Base-by-base conservation (phyloP, 2,329 filamentous ascomycete genomes). In the Bipolaris oryzae region DNA sequence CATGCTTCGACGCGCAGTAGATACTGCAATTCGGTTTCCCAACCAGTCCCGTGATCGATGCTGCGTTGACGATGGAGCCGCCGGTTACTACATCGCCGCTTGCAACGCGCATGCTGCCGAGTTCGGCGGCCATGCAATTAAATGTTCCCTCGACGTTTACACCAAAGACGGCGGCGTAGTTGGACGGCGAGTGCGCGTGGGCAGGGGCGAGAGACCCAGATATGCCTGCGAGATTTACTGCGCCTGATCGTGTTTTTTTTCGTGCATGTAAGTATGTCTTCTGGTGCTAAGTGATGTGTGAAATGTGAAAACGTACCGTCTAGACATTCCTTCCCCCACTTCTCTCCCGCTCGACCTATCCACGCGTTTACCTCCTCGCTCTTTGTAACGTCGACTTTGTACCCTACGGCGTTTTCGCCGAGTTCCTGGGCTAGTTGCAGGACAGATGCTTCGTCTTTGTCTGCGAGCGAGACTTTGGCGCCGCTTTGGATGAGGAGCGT, bases 41-140 rank as follows among this genome's bases (percentile, higher is more conserved):
- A 25, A 58, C 74, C 3, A 79, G 65, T 15, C 83, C 83, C 42
- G 81, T 82, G 38, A 81, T 79, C 25, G 80, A 84, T 25, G 80
- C 77, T 20, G 82, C 76, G 58, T 77, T 75, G 3, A 76, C 73
- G 38, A 78, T 74, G 13, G 67, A 71, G 2, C 64, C 63, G n/a
- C 50, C 56, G 23, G 43, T 35, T n/a, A 50, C 38, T n/a, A 50
- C 38, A 16, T 38, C 50, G 33, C 58, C 13, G 13, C 11, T 53
- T n/a, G 55, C 58, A 28, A 71, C 64, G 9, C 47, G 55, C 48
- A 85, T 78, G 45, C 76, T 77, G 10, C 57, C 58, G 31, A 78
- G 58, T 56, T 77, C 70, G 2, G 72, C 72, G 25, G 67, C 64
- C 55, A 76, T 63, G 55, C 66, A 60, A 6, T 65, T 71, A 65